These are phyloP conservation scores for Eimeria mitis DNA, from an alignment of 169 alveolate genomes.

Conservation along the genomic window DNA sequence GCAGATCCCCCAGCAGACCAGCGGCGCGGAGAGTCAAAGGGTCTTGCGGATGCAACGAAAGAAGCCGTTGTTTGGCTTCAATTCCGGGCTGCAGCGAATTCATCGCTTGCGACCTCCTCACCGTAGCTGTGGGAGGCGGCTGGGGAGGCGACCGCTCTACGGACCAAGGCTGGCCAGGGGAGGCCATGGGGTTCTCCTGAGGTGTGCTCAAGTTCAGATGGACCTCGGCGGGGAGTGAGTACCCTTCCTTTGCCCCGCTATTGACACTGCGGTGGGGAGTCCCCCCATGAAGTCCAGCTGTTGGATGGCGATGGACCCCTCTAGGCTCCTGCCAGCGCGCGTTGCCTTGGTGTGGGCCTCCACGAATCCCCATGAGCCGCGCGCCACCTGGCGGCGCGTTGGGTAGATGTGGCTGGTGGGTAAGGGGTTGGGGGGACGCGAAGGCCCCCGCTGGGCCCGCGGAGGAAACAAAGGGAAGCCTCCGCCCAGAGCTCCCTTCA, in stretches of 20 bases:
- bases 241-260: slow-evolving; percentile 73
- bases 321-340: slow-evolving; percentile 31
- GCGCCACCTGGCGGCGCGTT: slow-evolving; percentile 44
- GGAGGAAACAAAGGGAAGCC: slow-evolving; percentile 4
- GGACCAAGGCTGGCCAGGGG: slow-evolving; percentile 45
- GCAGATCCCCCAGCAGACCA: slow-evolving; percentile 59
- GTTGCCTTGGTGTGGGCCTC: slow-evolving; percentile 29
- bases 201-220: slow-evolving; percentile 29
- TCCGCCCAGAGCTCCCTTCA: slow-evolving; percentile 58
- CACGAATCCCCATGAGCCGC: slow-evolving; percentile 52
- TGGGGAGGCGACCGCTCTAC: slow-evolving; percentile 42
- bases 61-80: slow-evolving; percentile 36
- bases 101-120: slow-evolving; percentile 48
- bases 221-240: slow-evolving; percentile 61
- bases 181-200: slow-evolving; percentile 22
- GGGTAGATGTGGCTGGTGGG: slow-evolving; percentile 36
- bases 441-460: slow-evolving; percentile 5
- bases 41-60: slow-evolving; percentile 35
- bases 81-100: slow-evolving; percentile 35
- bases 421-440: slow-evolving; percentile 41
- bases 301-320: slow-evolving; percentile 20
- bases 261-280: slow-evolving; percentile 51
- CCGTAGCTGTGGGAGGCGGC: slow-evolving; percentile 17
- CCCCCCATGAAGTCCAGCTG: slow-evolving; percentile 51
- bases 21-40: slow-evolving; percentile 31